These are phyloP conservation scores for Lactarius deliciosus DNA, from an alignment of 768 basidiomycete genomes.

Conservation along the genomic window DNA sequence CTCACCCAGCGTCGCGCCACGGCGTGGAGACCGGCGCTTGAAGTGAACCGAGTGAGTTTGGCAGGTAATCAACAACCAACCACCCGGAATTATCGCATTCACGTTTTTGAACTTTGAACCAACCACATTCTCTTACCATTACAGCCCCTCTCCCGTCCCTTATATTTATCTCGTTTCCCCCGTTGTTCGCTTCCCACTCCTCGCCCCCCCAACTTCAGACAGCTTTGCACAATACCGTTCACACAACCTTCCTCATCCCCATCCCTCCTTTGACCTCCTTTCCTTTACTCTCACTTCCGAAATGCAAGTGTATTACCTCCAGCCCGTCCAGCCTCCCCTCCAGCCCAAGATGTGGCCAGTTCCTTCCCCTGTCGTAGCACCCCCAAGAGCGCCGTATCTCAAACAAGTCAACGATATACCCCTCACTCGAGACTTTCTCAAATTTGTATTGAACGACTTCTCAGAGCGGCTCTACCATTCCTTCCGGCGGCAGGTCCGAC, in stretches of 20 bases:
- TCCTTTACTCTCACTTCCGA: neutral
- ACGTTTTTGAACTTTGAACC: neutral
- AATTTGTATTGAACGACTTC: constrained; percentile 37
- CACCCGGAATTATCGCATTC: neutral
- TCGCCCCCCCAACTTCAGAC: neutral
- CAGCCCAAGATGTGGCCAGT: neutral
- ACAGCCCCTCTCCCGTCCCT: neutral
- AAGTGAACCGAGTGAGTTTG: too few species aligned
- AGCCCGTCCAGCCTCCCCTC: neutral
- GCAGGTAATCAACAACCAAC: neutral
- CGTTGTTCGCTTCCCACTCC: neutral
- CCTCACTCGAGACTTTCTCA: constrained; percentile 13
- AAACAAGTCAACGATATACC: constrained; percentile 22
- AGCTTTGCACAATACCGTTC: neutral
- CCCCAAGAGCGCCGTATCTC: neutral
- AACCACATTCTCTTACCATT: neutral
- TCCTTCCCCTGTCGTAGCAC: neutral
- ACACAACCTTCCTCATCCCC: neutral
- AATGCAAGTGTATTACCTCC: constrained; percentile 5
- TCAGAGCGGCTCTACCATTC: constrained; percentile 46
- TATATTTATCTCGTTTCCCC: neutral
- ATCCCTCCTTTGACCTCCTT: neutral
- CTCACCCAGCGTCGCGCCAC: too few species aligned
- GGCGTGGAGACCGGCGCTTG: too few species aligned
- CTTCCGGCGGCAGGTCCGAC: constrained; percentile 54